phyloP scores from a whole-genome alignment of 441 rosid species.

The Bocquillonia castaneifolia region DNA sequence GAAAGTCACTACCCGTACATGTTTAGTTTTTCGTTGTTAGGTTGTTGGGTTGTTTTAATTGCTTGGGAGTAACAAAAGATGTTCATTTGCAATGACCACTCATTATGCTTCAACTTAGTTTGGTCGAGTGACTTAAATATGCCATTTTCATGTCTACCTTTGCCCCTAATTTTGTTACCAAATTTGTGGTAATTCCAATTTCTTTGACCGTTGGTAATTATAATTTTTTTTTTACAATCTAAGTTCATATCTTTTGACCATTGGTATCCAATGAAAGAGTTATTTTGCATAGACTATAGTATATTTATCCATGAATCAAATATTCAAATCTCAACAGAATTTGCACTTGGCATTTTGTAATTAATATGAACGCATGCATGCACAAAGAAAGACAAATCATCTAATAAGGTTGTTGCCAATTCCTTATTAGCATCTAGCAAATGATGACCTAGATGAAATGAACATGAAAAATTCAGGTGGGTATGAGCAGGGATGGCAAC shows the following conservation, averaged over 20 bases:
- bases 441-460: background rate
- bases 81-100: background rate
- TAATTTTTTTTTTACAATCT: background rate
- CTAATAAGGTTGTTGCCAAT: background rate
- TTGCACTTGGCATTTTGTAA: background rate
- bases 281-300: background rate
- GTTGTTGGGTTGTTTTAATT: background rate
- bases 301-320: background rate
- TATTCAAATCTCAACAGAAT: background rate
- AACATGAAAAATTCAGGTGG: background rate
- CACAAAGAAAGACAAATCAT: background rate
- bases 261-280: conserved; percentile 2
- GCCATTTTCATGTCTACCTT: background rate
- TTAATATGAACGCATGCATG: background rate
- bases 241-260: conserved; percentile 1
- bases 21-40: background rate
- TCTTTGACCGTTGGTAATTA: background rate
- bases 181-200: background rate
- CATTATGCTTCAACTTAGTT: conserved; percentile 6
- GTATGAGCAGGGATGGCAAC: background rate
- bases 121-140: background rate
- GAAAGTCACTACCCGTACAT: background rate
- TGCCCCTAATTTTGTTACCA: background rate
- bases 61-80: background rate
- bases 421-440: conserved; percentile 2